Percentiles rank a stretch among this genome's conserved stretches.
Evolutionary conservation across 345 rosid species (phyloP).

Genomic region (Salix brachista): DNA sequence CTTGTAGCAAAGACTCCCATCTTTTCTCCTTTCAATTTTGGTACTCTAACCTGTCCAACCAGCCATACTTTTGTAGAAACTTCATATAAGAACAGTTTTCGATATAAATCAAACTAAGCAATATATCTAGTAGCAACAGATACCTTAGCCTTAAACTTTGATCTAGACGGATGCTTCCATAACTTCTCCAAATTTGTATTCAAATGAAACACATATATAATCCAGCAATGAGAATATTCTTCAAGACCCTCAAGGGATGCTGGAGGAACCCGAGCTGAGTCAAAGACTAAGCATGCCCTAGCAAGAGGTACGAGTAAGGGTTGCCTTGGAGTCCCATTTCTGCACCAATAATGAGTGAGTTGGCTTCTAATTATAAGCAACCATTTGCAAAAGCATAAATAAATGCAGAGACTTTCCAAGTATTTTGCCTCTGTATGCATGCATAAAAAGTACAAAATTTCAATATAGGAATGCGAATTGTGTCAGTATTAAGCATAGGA

Average conservation of each 20-base stretch:
- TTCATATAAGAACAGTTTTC: conserved; percentile 19
- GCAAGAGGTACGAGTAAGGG: conserved; percentile 86
- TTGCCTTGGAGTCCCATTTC: conserved; percentile 93
- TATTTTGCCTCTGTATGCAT: neutral
- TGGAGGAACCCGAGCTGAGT: conserved; percentile 71
- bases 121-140: neutral
- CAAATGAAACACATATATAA: conserved; percentile 83
- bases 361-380: neutral
- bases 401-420: neutral
- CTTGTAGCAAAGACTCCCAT: conserved; percentile 88
- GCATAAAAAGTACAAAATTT: neutral
- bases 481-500: neutral
- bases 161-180: conserved; percentile 82
- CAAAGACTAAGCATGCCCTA: conserved; percentile 66
- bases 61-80: conserved; percentile 24
- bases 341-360: conserved; percentile 22
- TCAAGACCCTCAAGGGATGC: conserved; percentile 90
- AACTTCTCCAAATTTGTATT: conserved; percentile 88
- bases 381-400: neutral
- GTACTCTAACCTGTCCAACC: conserved; percentile 77
- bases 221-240: conserved; percentile 94
- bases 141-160: conserved; percentile 93
- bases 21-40: conserved; percentile 74
- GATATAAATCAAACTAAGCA: neutral
- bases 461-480: neutral